Base-by-base conservation (phyloP, 2,329 filamentous ascomycete genomes). In the Amesomyces nigricolor region DNA sequence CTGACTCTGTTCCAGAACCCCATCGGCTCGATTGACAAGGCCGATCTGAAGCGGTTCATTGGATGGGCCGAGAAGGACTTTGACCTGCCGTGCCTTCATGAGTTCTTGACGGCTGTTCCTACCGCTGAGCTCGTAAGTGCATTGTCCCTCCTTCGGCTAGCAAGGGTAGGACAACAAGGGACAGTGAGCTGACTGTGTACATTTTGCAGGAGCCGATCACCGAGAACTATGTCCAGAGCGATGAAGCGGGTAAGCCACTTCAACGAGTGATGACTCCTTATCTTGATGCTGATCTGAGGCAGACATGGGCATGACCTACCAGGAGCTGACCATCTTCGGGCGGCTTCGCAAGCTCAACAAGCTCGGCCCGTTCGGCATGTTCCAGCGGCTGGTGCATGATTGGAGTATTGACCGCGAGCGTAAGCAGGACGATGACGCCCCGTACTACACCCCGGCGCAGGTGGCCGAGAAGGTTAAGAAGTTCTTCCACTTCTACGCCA, bases 11-110 rank as follows among this genome's bases (percentile, higher is more conserved):
- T 14, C 8, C 26, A 60, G 58, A 83, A 86, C 62, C 84, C 84
- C 3, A 85, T 87, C 49, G 83, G 81, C 14, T 76, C 76, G 5
- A 78, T 79, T 38, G 71, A 70, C 55, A 90, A 89, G 68, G 81
- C 76, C 2, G 87, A 91, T 62, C 72, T 89, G 1, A 88, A 87
- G 67, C 71, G 78, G 9, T 90, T 91, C 71, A 87, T 90, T 57
- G 72, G 71, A n/a, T 90, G 81, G 77, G 79, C 83, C 2, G 69
- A 74, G 51, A 71, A 67, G 16, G 71, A 77, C 37, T 89, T 87
- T 64, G 68, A 78, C 5, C 70, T 91, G 1, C 83, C 85, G 0
- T 80, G 87, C 51, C 77, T 90, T 1, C 69, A 81, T 9, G 76
- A 81, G 9, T 91, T 91, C 71, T 69, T 91, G 39, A 73, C 75